These are phyloP conservation scores for Mycena epipterygia DNA, from an alignment of 768 basidiomycete genomes.

Conservation along the genomic window DNA sequence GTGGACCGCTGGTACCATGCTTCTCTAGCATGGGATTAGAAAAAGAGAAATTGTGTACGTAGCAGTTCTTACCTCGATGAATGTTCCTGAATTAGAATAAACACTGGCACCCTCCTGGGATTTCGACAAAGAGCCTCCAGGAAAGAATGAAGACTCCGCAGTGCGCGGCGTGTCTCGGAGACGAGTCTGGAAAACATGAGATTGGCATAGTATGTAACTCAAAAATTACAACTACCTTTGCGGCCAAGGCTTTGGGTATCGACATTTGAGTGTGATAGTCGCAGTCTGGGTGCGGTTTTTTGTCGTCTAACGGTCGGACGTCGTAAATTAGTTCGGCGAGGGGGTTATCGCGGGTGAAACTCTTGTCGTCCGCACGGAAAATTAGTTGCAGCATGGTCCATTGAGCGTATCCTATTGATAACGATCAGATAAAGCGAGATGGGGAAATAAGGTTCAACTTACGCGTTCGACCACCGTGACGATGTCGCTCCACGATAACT, in stretches of 20 bases:
- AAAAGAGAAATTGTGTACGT: no score
- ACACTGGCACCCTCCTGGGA: neutral
- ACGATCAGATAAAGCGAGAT: neutral
- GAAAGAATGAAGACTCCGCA: neutral
- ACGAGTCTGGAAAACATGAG: neutral
- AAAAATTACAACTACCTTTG: neutral
- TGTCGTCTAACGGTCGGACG: neutral
- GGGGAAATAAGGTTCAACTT: neutral
- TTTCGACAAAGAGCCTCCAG: neutral
- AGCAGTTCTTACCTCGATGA: neutral
- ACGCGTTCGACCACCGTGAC: neutral
- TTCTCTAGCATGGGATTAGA: neutral
- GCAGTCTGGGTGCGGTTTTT: no score
- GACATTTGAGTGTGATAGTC: neutral
- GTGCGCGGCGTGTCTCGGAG: neutral
- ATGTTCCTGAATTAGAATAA: neutral
- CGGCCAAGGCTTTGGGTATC: neutral
- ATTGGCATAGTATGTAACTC: no score
- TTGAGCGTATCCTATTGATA: neutral
- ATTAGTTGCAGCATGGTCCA: slow-evolving; percentile 8
- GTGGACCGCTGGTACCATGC: neutral
- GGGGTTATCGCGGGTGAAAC: no score
- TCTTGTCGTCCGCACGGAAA: neutral
- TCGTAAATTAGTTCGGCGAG: neutral
- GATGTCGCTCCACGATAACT: neutral